These are phyloP conservation scores for Boletus bicolor DNA, from an alignment of 768 basidiomycete species.

Conservation along the genomic window DNA sequence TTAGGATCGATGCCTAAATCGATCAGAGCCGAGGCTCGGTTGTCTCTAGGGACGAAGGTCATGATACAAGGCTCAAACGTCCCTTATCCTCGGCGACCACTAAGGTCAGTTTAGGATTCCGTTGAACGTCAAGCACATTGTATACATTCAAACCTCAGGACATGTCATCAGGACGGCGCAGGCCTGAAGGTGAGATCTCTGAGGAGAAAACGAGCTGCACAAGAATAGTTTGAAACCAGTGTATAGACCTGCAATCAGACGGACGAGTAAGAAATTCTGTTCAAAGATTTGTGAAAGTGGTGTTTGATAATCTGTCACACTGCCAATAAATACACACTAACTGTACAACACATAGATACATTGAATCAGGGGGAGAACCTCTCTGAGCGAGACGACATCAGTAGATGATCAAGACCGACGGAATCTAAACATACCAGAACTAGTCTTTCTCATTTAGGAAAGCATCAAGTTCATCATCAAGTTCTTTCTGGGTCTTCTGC, in stretches of 20 bases:
- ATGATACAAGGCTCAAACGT: too few relatives aligned
- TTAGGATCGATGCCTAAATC: background rate
- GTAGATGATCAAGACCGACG: background rate
- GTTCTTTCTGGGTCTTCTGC: slow-evolving; percentile 65
- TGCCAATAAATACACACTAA: slow-evolving; percentile 7
- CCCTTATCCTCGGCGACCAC: background rate
- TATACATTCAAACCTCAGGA: background rate
- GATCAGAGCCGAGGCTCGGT: background rate
- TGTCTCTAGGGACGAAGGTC: background rate
- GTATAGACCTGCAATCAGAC: background rate
- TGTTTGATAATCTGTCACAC: slow-evolving; percentile 4
- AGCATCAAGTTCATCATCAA: slow-evolving; percentile 81
- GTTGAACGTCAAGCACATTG: background rate
- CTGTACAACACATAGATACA: background rate
- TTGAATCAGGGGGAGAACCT: background rate
- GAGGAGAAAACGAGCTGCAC: background rate
- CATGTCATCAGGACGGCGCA: background rate
- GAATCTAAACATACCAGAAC: slow-evolving; percentile 10
- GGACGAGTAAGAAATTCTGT: background rate
- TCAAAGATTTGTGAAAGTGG: slow-evolving; percentile 8
- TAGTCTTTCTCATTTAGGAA: slow-evolving; percentile 58
- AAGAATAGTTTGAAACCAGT: background rate
- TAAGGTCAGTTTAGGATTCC: background rate
- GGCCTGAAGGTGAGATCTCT: background rate
- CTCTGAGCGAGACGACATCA: slow-evolving; percentile 3